These are phyloP conservation scores for Backusella liffmaniae DNA, from an alignment of 192 early-diverging fungal genomes.

Conservation along the genomic window DNA sequence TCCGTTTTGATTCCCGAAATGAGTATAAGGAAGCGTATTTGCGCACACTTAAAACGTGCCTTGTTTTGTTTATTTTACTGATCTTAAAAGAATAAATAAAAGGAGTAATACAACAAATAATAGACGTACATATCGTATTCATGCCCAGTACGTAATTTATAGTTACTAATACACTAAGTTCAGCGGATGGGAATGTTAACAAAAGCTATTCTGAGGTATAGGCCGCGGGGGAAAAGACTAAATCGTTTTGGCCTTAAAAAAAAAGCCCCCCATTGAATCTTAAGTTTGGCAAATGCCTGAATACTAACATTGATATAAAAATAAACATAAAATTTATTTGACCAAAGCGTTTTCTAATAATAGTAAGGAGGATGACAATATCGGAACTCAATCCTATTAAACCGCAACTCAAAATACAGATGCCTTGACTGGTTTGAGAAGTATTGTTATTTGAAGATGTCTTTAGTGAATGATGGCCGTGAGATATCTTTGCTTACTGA, in stretches of 20 bases:
- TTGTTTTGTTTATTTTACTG: neutral
- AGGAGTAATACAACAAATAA: neutral
- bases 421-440: too few relatives aligned
- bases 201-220: neutral
- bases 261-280: neutral
- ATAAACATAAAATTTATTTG: neutral
- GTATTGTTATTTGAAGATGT: neutral
- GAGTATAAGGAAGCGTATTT: neutral
- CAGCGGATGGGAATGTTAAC: neutral
- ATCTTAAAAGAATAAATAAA: neutral
- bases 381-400: neutral
- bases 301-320: neutral
- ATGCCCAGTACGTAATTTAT: neutral
- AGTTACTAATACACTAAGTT: neutral
- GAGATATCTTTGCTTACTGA: neutral
- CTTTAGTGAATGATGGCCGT: neutral
- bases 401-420: neutral
- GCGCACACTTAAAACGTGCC: neutral
- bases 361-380: neutral
- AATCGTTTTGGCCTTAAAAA: neutral
- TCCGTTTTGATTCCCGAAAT: neutral
- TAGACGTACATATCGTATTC: neutral
- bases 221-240: neutral
- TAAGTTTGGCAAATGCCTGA: neutral
- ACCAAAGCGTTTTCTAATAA: neutral